phyloP scores from a whole-genome alignment of 208 protist species.

The Crithidia bombi region DNA sequence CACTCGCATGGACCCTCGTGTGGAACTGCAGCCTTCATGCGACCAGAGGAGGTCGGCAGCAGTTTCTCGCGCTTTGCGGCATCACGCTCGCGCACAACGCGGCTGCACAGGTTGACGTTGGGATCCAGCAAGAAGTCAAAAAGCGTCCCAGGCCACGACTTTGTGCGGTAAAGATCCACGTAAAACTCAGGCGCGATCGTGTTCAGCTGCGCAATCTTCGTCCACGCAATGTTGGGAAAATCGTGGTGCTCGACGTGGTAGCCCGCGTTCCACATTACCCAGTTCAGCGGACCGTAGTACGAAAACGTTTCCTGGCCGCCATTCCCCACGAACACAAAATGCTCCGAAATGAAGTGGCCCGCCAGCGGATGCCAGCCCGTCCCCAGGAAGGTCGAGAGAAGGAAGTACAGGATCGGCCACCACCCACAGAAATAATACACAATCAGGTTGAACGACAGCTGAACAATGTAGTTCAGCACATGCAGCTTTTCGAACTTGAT shows the following conservation, averaged over 20 bases:
- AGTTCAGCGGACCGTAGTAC: slow-evolving; percentile 96
- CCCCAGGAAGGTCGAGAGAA: slow-evolving; percentile 80
- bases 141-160: slow-evolving; percentile 81
- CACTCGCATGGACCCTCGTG: slow-evolving; percentile 56
- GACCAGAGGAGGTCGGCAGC: slow-evolving; percentile 43
- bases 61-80: slow-evolving; percentile 52
- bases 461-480: slow-evolving; percentile 58
- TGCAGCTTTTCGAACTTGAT: slow-evolving; percentile 68
- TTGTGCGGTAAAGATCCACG: slow-evolving; percentile 71
- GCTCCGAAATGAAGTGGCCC: slow-evolving; percentile 94
- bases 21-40: slow-evolving; percentile 48
- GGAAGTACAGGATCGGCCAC: slow-evolving; percentile 77
- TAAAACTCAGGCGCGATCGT: slow-evolving; percentile 95
- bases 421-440: slow-evolving; percentile 62
- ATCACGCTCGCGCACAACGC: slow-evolving; percentile 76
- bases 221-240: slow-evolving; percentile 96
- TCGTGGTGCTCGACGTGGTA: slow-evolving; percentile 98
- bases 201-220: slow-evolving; percentile 77
- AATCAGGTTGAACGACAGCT: slow-evolving; percentile 44
- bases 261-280: slow-evolving; percentile 92
- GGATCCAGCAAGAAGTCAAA: slow-evolving; percentile 86
- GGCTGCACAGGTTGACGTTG: slow-evolving; percentile 66
- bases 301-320: slow-evolving; percentile 95
- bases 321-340: slow-evolving; percentile 86
- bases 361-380: slow-evolving; percentile 88